Percentiles rank a stretch among this genome's conserved stretches.
phyloP scores from a whole-genome alignment of 768 basidiomycete species.

The Hortiboletus flavorubellus region DNA sequence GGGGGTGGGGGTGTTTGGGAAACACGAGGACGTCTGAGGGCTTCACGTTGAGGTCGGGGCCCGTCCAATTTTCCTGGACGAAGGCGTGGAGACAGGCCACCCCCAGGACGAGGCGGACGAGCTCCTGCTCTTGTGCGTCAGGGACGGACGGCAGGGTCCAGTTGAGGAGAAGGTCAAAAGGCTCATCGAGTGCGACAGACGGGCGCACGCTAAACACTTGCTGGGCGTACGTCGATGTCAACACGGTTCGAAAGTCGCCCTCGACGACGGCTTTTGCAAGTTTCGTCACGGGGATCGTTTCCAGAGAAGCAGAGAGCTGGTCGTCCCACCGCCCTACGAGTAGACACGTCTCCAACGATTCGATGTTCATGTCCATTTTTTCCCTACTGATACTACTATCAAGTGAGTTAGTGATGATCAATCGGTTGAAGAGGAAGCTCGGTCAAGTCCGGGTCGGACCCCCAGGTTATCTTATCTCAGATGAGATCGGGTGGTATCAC shows the following conservation, averaged over 20 bases:
- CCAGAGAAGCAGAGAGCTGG: slow-evolving; percentile 18
- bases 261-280: slow-evolving; percentile 56
- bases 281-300: slow-evolving; percentile 24
- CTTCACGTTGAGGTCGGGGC: slow-evolving; percentile 72
- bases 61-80: slow-evolving; percentile 95
- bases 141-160: slow-evolving; percentile 29
- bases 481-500: background rate
- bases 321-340: slow-evolving; percentile 48
- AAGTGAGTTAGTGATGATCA: background rate
- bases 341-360: slow-evolving; percentile 51
- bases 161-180: slow-evolving; percentile 36
- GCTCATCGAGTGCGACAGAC: slow-evolving; percentile 34
- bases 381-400: background rate
- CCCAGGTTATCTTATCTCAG: slow-evolving; percentile 13
- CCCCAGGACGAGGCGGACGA: slow-evolving; percentile 59
- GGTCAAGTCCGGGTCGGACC: background rate
- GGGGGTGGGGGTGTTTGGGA: slow-evolving; percentile 20
- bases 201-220: slow-evolving; percentile 36
- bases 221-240: slow-evolving; percentile 45
- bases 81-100: slow-evolving; percentile 86
- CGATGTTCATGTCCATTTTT: slow-evolving; percentile 15
- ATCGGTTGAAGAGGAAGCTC: background rate
- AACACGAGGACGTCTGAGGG: slow-evolving; percentile 40
- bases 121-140: slow-evolving; percentile 45
- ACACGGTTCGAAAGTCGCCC: slow-evolving; percentile 54